Conservation (phyloP, 208 protist genomes). For the Trypanosoma conorhini region DNA sequence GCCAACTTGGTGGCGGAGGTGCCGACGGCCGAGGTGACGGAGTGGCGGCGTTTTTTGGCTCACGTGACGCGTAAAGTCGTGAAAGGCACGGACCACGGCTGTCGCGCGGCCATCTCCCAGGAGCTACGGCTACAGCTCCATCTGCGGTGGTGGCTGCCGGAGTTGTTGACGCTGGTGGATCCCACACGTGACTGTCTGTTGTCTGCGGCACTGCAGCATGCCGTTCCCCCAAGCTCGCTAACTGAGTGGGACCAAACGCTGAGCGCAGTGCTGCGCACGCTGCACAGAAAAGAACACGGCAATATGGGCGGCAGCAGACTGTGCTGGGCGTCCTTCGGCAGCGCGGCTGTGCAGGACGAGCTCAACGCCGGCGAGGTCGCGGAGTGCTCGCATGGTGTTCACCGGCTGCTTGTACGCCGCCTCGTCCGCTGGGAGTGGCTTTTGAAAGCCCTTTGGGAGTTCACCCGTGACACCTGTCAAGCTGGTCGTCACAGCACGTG, state of each 20-base stretch:
- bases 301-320: neutral
- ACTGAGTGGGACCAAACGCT: constrained; percentile 18
- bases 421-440: constrained; percentile 33
- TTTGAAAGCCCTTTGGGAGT: constrained; percentile 21
- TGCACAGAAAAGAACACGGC: constrained; percentile 5
- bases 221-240: neutral
- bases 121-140: constrained; percentile 20
- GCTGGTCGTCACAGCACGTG: neutral
- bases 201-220: neutral
- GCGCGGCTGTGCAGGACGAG: neutral
- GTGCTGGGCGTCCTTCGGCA: neutral
- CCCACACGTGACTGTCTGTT: constrained; percentile 6
- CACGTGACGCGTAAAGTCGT: constrained; percentile 3
- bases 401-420: constrained; percentile 15
- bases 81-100: neutral
- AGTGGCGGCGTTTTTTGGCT: constrained; percentile 20
- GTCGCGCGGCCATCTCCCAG: neutral
- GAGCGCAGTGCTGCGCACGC: constrained; percentile 3
- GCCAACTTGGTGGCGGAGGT: neutral
- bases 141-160: constrained; percentile 27
- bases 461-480: neutral
- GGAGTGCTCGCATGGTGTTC: neutral
- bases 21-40: constrained; percentile 1
- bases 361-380: neutral
- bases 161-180: constrained; percentile 17